Conservation (phyloP, 805 yeast genomes). For the Suhomyces xylopsoci region DNA sequence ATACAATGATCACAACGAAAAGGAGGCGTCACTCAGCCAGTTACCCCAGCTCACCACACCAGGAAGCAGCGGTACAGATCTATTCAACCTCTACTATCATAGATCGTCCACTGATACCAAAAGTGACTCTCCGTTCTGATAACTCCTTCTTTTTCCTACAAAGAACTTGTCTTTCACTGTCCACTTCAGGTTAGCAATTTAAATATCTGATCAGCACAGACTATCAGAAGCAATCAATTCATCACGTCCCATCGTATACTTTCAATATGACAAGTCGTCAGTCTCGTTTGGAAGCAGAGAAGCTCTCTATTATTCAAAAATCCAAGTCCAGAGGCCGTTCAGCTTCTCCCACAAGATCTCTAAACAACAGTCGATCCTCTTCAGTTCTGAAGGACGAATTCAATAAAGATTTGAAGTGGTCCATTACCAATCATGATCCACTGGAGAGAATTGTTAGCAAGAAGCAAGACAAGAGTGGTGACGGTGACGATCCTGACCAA, state of each 20-base stretch:
- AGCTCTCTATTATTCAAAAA: conserved; percentile 37
- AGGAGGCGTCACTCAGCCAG: neutral
- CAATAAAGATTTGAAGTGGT: conserved; percentile 52
- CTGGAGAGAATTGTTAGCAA: conserved; percentile 45
- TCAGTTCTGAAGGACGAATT: conserved; percentile 36
- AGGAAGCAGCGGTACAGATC: neutral
- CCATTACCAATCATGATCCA: conserved; percentile 72
- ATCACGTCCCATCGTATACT: neutral
- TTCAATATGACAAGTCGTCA: conserved; percentile 28
- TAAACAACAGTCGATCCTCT: conserved; percentile 30
- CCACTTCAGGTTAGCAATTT: neutral
- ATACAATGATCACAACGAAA: neutral
- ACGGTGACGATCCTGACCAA: conserved; percentile 10
- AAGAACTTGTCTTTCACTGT: neutral
- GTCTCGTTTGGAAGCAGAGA: conserved; percentile 40
- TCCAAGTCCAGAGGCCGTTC: conserved; percentile 40
- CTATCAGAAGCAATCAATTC: neutral
- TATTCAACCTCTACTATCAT: neutral
- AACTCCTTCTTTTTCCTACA: neutral
- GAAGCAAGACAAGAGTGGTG: conserved; percentile 6
- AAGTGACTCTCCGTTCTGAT: neutral
- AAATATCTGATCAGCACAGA: neutral
- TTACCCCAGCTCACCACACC: neutral
- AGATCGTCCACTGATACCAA: neutral
- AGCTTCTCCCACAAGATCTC: conserved; percentile 29